These are phyloP conservation scores for Raphanus sativus DNA, from an alignment of 345 rosid species.

Conservation along the genomic window DNA sequence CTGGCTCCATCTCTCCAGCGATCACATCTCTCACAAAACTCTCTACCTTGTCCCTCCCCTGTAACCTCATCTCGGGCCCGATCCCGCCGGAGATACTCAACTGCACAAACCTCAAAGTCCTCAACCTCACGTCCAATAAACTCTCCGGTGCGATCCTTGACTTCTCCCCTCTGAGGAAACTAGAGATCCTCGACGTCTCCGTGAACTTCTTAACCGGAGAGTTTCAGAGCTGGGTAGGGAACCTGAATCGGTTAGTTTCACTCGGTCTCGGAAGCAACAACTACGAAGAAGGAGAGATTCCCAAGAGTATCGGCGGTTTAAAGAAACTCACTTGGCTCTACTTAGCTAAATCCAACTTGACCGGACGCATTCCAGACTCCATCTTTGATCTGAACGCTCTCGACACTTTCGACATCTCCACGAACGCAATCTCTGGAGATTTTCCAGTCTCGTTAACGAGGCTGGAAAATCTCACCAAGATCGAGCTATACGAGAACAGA, in stretches of 20 bases:
- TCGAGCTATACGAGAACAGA: conserved; percentile 57
- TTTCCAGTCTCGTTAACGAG: conserved; percentile 56
- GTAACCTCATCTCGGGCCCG: conserved; percentile 50
- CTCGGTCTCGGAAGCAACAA: conserved; percentile 54
- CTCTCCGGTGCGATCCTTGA: conserved; percentile 65
- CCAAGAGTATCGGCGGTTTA: conserved; percentile 60
- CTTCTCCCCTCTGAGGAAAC: conserved; percentile 49
- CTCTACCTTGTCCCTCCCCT: conserved; percentile 46
- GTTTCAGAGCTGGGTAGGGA: conserved; percentile 70
- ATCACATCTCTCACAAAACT: conserved; percentile 53
- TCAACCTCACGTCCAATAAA: conserved; percentile 59
- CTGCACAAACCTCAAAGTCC: conserved; percentile 51
- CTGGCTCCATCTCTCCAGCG: conserved; percentile 65
- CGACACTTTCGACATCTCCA: conserved; percentile 55
- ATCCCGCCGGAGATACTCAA: conserved; percentile 52
- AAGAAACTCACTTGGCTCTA: conserved; percentile 62
- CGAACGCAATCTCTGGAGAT: conserved; percentile 55
- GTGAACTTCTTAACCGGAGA: conserved; percentile 53
- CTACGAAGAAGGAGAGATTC: conserved; percentile 57
- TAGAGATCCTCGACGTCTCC: conserved; percentile 58
- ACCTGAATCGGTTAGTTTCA: conserved; percentile 44
- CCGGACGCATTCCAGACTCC: conserved; percentile 65
- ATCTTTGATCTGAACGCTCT: conserved; percentile 49
- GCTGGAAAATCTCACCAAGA: conserved; percentile 51
- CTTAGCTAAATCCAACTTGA: conserved; percentile 46